Conservation (phyloP, 2,329 filamentous ascomycete species). For the Trichoderma afroharzianum region DNA sequence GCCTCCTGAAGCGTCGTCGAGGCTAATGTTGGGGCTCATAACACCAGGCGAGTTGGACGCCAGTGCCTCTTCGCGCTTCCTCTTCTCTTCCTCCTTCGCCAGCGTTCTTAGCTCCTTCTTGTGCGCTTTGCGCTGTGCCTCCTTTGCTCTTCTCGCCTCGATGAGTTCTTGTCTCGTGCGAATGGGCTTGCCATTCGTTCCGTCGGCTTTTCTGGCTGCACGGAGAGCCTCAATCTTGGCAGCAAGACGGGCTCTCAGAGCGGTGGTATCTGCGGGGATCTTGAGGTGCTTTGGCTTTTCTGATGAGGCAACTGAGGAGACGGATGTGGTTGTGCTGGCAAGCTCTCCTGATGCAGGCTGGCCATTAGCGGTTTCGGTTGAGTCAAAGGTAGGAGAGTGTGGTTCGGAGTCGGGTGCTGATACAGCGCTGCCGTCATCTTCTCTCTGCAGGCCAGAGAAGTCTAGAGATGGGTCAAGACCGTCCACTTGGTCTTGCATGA, state of each 20-base stretch:
- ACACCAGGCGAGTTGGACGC: slow-evolving; percentile 60
- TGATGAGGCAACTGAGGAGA: slow-evolving; percentile 60
- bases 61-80: slow-evolving; percentile 59
- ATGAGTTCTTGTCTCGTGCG: slow-evolving; percentile 88
- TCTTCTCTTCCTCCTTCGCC: slow-evolving; percentile 76
- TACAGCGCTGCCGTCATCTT: slow-evolving; percentile 43
- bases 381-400: slow-evolving; percentile 56
- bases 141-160: slow-evolving; percentile 81
- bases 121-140: slow-evolving; percentile 78
- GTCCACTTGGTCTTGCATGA: not conserved
- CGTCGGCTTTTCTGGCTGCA: slow-evolving; percentile 82
- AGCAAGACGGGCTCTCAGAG: slow-evolving; percentile 73
- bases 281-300: slow-evolving; percentile 64
- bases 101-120: slow-evolving; percentile 81
- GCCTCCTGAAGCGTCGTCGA: slow-evolving; percentile 55
- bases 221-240: slow-evolving; percentile 82
- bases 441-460: slow-evolving; percentile 31
- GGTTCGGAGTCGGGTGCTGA: slow-evolving; percentile 52
- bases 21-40: slow-evolving; percentile 53
- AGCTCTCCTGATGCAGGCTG: slow-evolving; percentile 41
- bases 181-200: slow-evolving; percentile 70
- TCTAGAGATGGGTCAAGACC: slow-evolving; percentile 25
- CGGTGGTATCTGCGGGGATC: slow-evolving; percentile 66
- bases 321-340: slow-evolving; percentile 62
- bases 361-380: slow-evolving; percentile 39